A percentile compares a stretch with the other conserved stretches of the same genome.
phyloP scores from a whole-genome alignment of 2,329 filamentous ascomycete species.

The Fusarium marasasianum region DNA sequence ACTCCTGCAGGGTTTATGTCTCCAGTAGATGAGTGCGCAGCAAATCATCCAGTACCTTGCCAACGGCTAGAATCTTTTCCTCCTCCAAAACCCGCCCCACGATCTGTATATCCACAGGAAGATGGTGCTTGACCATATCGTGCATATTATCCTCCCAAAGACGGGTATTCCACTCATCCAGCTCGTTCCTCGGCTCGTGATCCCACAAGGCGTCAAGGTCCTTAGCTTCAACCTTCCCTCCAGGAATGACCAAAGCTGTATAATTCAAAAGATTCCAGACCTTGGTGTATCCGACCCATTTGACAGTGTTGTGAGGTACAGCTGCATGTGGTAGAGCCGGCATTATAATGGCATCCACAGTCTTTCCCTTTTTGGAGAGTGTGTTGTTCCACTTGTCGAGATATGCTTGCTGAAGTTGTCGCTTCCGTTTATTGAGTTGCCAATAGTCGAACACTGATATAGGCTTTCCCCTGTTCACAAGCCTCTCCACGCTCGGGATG shows the following conservation, averaged over 20 bases:
- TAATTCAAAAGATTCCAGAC: conserved; percentile 46
- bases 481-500: conserved; percentile 65
- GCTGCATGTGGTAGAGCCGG: conserved; percentile 70
- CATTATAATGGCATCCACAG: conserved; percentile 65
- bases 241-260: conserved; percentile 40
- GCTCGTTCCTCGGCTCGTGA: neutral
- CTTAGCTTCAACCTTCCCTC: conserved; percentile 5
- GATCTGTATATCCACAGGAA: conserved; percentile 26
- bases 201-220: neutral
- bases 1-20: neutral
- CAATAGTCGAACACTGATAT: conserved; percentile 73
- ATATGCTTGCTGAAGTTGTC: conserved; percentile 53
- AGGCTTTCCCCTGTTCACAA: conserved; percentile 61
- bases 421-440: conserved; percentile 70
- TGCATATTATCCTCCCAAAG: conserved; percentile 12
- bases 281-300: conserved; percentile 59
- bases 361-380: conserved; percentile 53
- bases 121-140: neutral
- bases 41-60: conserved; percentile 14
- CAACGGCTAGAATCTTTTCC: conserved; percentile 24
- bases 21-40: neutral
- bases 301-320: conserved; percentile 53
- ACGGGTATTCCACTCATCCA: conserved; percentile 14
- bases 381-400: conserved; percentile 66
- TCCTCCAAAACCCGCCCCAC: conserved; percentile 22